A percentile compares a stretch with the other conserved stretches of the same genome.
Conservation (phyloP, 495 filamentous ascomycete species). For the Penicillium ochrochloron region DNA sequence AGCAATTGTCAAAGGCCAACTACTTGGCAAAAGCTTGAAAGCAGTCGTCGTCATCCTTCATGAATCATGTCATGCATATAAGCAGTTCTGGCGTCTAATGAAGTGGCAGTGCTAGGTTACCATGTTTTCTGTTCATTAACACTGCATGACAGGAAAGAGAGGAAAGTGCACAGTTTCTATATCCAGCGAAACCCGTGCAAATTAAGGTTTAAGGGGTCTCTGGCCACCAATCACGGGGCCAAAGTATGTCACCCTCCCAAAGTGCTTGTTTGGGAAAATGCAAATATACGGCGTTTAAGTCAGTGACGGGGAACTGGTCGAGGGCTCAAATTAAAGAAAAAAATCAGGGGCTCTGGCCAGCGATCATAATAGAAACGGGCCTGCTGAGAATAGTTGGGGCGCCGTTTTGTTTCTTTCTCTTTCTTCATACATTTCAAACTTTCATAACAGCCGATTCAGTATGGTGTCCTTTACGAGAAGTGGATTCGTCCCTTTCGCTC, state of each 20-base stretch:
- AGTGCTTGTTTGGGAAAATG: neutral
- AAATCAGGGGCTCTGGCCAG: neutral
- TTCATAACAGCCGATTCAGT: neutral
- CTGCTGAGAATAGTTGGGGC: neutral
- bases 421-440: neutral
- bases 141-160: neutral
- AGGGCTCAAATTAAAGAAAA: neutral
- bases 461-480: slow-evolving; percentile 2
- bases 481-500: neutral
- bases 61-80: neutral
- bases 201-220: neutral
- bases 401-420: neutral
- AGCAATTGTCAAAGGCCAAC: neutral
- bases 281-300: neutral
- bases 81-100: neutral
- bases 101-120: neutral
- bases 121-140: neutral
- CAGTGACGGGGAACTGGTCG: neutral
- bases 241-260: neutral
- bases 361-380: neutral
- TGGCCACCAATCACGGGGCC: neutral
- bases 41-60: neutral
- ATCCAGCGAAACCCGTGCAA: neutral
- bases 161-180: neutral
- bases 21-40: neutral